Evolutionary conservation across 2,329 filamentous ascomycete genomes (phyloP), one percentile per base, ranked within the genome.

Genomic region (Pestalotiopsis sp.): DNA sequence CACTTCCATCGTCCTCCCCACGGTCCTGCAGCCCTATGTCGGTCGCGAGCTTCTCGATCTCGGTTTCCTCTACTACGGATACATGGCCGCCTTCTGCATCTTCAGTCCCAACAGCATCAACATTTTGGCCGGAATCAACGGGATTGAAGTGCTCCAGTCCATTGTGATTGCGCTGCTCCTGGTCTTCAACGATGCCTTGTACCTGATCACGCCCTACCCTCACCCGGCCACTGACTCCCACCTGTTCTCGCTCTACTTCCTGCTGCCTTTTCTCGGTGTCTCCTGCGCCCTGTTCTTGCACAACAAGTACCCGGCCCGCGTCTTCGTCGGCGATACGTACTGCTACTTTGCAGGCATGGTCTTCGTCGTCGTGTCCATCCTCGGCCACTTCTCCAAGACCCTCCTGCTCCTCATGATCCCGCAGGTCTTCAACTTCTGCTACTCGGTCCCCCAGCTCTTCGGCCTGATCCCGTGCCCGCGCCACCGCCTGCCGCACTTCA

Each of bases 281-380:
- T 98, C 94, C 7, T 81, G 92, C 64, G 96, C 96, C 9, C 87
- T 99, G 17, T 88, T 96, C 77, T 89, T 83, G 78, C 95, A 99
- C 84, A 99, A 99, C 81, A 97, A 94, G 93, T 99, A 94, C 78
- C 96, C 96, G 0, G 94, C 95, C 27, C 91, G 90, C 75, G 96
- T 98, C 11, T 99, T 99, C 77, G 95, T 98, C 11, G 96, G 96
- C 68, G 96, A 99, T 81, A 99, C 96, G 3, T 99, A 98, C 86
- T 99, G 96, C 87, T 99, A 99, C 83, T 98, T 99, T 80, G 96
- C 96, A 0, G 96, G 96, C 73, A 99, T 99, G 94, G 93, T 98
- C 52, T 99, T 99, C 79, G 96, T 95, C 66, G 95, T 98, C 59
- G 96, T 98, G 72, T 94, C 94, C 71, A 98, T 99, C 77, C 87